These are phyloP conservation scores for Eurotiales sp. DNA, from an alignment of 2,329 filamentous ascomycete genomes.

Conservation along the genomic window DNA sequence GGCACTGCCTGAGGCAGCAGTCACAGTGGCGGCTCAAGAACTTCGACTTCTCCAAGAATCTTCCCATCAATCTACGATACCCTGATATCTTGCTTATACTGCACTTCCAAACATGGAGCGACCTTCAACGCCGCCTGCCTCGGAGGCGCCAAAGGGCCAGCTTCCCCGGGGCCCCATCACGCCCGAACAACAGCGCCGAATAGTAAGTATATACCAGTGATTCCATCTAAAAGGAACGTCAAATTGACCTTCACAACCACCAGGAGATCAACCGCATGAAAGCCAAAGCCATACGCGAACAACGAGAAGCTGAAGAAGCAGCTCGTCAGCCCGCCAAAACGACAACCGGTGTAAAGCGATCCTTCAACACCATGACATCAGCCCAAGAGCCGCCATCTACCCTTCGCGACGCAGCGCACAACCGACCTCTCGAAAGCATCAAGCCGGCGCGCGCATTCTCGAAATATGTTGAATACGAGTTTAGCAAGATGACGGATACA, in stretches of 20 bases:
- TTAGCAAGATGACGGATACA: conserved; percentile 96
- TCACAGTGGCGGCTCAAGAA: conserved; percentile 3
- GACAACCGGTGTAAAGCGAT: conserved; percentile 67
- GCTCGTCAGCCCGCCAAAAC: conserved; percentile 7
- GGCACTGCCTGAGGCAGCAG: conserved; percentile 10
- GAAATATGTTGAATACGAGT: conserved; percentile 96
- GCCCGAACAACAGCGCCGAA: conserved; percentile 58
- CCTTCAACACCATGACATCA: conserved; percentile 60
- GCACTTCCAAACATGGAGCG: background rate
- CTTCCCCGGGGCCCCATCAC: conserved; percentile 50
- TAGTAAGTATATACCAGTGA: conserved; percentile 36
- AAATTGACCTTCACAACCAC: background rate
- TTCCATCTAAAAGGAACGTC: background rate
- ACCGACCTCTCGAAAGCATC: conserved; percentile 49
- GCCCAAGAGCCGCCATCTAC: conserved; percentile 53
- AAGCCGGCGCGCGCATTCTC: conserved; percentile 82
- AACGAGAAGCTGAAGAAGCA: conserved; percentile 60
- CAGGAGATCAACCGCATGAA: conserved; percentile 84
- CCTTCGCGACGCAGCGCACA: conserved; percentile 61
- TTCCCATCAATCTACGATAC: background rate
- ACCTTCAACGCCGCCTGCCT: conserved; percentile 13
- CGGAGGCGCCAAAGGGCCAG: conserved; percentile 7
- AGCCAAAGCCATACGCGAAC: conserved; percentile 80
- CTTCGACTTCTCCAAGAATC: background rate
- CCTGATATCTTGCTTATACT: no score